Conservation (phyloP, 148 eudicot genomes). For the Vaccinium vitisidaea region DNA sequence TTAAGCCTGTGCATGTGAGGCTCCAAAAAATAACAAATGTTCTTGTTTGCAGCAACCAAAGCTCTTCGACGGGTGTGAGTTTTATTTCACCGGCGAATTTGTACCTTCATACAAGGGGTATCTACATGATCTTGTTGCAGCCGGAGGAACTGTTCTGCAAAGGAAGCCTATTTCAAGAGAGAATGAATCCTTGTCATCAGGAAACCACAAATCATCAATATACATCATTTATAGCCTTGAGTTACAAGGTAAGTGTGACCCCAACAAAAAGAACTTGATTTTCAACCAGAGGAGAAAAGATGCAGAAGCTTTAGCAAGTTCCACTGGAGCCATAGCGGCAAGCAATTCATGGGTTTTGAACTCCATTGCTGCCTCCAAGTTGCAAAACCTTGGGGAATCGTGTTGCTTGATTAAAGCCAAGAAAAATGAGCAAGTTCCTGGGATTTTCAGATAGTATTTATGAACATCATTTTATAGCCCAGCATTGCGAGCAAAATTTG, state of each 20-base stretch:
- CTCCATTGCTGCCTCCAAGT: conserved; percentile 70
- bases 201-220: conserved; percentile 14
- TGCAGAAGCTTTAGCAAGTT: conserved; percentile 69
- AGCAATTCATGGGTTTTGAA: conserved; percentile 79
- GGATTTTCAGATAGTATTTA: background rate
- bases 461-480: background rate
- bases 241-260: conserved; percentile 50
- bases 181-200: conserved; percentile 10
- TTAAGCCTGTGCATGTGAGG: background rate
- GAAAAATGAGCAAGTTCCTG: background rate
- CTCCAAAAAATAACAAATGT: background rate
- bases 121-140: conserved; percentile 75
- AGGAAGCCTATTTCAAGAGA: conserved; percentile 68
- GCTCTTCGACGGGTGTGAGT: conserved; percentile 63
- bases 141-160: conserved; percentile 76
- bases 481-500: background rate
- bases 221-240: conserved; percentile 66
- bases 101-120: conserved; percentile 67
- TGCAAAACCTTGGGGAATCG: conserved; percentile 37
- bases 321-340: conserved; percentile 47
- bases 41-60: conserved; percentile 68
- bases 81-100: conserved; percentile 75
- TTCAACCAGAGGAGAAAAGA: conserved; percentile 42
- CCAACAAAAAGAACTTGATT: conserved; percentile 34
- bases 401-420: background rate